These are phyloP conservation scores for Cladosporium sp. DNA, from an alignment of 2,329 filamentous ascomycete genomes.

Conservation along the genomic window DNA sequence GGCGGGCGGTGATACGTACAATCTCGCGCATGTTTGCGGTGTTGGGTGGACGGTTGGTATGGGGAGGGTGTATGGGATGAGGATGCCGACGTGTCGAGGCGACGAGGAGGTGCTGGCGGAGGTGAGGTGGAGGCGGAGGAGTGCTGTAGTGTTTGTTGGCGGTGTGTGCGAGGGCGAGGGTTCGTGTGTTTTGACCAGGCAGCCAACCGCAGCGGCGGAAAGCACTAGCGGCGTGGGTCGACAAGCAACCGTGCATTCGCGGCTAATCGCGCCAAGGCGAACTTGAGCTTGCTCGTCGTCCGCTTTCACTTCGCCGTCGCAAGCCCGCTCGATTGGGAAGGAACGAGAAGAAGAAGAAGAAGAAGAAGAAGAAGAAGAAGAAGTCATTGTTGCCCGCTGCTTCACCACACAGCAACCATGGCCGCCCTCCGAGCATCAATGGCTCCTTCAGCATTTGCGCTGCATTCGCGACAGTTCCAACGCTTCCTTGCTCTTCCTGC, in stretches of 20 bases:
- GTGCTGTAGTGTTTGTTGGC: constrained; percentile 14
- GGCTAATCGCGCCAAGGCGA: neutral
- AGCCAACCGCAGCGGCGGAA: constrained; percentile 17
- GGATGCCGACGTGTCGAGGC: constrained; percentile 27
- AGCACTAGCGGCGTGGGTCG: constrained; percentile 3
- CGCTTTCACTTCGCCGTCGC: constrained; percentile 6
- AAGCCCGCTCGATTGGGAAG: constrained; percentile 12
- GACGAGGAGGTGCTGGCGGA: constrained; percentile 16
- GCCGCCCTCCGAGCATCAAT: constrained; percentile 20
- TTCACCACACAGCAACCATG: constrained; percentile 17
- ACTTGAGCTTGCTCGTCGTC: neutral
- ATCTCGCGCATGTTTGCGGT: constrained; percentile 65
- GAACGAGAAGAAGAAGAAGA: neutral
- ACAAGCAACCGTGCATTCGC: neutral
- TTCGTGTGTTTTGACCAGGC: constrained; percentile 18
- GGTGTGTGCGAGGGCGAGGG: constrained; percentile 19
- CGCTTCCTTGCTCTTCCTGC: constrained; percentile 22
- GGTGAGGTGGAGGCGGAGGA: constrained; percentile 16
- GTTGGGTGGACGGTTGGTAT: constrained; percentile 5
- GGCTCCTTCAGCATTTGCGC: constrained; percentile 28
- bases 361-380: neutral
- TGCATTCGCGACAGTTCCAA: constrained; percentile 32
- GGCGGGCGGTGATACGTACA: constrained; percentile 51
- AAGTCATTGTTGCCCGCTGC: neutral
- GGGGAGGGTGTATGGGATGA: constrained; percentile 4